Base-by-base conservation (phyloP, 2,329 filamentous ascomycete species). In the Microdochium bolleyi region DNA sequence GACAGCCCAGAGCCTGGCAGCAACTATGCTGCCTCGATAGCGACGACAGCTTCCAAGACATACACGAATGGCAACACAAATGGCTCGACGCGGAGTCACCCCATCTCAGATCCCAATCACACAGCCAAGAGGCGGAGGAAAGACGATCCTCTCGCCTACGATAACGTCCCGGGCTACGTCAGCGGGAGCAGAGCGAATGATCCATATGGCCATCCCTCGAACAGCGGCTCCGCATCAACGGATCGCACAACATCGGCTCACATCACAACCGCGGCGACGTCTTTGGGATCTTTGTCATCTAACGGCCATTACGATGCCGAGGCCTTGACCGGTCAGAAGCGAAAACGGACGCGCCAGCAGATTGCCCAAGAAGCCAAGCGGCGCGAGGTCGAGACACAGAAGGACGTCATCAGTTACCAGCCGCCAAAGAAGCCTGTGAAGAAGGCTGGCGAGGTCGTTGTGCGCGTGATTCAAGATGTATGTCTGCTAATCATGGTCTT, bases 261-360 rank as follows among this genome's bases (percentile, higher is more conserved):
- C 53, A 84, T 92, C 63, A 94, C 90, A 3, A 96, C 92, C 0
- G 92, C 92, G 46, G 85, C 91, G 4, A 96, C 94, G 1, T 97
- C 92, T 14, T 73, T 92, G 5, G 87, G 85, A 14, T 92, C 88
- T 4, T 71, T 82, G 44, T 84, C 82, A 0, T 82, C 81, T 2
- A 78, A 75, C 53, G 71, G 77, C 55, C 77, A 81, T 48, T 85
- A 88, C 63, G 85, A 88, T 50, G 82, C 84, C 59, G 84, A 86
- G 57, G 80, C 85, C 50, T 76, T 80, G 51, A 75, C 83, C n/a
- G 89, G 91, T 32, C 88, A 94, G 69, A 97, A 97, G 74, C 82
- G 92, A 63, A 96, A 96, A 73, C 83, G 94, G 16, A 78, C 77
- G 24, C 83, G 89, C 55, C 88, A 92, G 60, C 88, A 92, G 58